A percentile compares a stretch with the other conserved stretches of the same genome.
Evolutionary conservation across 495 filamentous ascomycete species (phyloP).

Genomic region (Margaritispora aquatica): DNA sequence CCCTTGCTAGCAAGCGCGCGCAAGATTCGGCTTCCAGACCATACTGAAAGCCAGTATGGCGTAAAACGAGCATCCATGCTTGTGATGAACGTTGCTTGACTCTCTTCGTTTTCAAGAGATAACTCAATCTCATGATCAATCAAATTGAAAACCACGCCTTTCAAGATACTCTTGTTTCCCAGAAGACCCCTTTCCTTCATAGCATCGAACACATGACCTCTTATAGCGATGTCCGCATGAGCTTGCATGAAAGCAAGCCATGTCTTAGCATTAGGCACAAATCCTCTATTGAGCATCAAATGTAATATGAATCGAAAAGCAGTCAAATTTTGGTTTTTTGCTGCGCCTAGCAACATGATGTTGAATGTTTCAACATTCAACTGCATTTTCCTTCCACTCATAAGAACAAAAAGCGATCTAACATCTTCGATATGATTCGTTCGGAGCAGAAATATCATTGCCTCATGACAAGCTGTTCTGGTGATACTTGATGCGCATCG

Average conservation of each 20-base stretch:
- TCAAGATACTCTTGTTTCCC: background rate
- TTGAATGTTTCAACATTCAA: constrained; percentile 17
- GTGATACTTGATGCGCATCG: constrained; percentile 7
- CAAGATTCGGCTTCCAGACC: constrained; percentile 14
- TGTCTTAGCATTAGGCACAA: constrained; percentile 12
- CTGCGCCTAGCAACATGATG: constrained; percentile 16
- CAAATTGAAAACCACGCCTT: constrained; percentile 6
- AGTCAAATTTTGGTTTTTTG: constrained; percentile 13
- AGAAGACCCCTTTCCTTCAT: constrained; percentile 20
- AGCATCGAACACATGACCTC: constrained; percentile 4
- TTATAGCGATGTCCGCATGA: constrained; percentile 1
- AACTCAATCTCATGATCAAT: constrained; percentile 8
- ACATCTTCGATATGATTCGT: constrained; percentile 7
- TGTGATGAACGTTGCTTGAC: constrained; percentile 10
- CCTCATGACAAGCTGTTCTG: constrained; percentile 11
- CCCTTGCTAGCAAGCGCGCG: constrained; percentile 9
- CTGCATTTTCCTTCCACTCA: constrained; percentile 6
- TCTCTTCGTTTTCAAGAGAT: constrained; percentile 4
- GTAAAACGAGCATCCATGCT: constrained; percentile 18
- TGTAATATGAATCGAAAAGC: constrained; percentile 19
- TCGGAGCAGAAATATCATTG: constrained; percentile 14
- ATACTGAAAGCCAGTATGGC: constrained; percentile 11
- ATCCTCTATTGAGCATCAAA: constrained; percentile 13
- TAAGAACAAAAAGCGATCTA: constrained; percentile 11
- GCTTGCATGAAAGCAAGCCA: constrained; percentile 20